Conservation (phyloP, 805 yeast species). For the Candida incommunis region DNA sequence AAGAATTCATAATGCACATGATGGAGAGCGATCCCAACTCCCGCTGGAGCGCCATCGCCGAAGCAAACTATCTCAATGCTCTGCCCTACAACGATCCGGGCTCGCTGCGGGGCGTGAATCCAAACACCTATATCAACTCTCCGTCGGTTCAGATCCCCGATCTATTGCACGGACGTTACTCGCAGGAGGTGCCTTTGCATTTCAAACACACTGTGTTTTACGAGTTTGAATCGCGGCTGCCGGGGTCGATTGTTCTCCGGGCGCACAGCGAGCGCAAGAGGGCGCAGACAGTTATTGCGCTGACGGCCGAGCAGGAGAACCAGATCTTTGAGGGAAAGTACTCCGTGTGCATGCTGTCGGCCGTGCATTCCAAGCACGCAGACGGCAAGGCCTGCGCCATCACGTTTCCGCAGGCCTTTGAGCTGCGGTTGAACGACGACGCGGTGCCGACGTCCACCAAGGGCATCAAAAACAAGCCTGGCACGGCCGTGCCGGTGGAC, state of each 20-base stretch:
- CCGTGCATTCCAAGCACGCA: neutral
- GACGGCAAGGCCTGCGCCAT: neutral
- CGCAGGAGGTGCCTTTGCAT: too few species aligned
- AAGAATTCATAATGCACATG: too few species aligned
- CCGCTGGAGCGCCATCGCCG: too few species aligned
- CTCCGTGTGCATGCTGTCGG: neutral
- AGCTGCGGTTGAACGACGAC: slow-evolving; percentile 44
- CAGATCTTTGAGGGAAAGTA: neutral
- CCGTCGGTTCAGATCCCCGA: too few species aligned
- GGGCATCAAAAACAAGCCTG: slow-evolving; percentile 64
- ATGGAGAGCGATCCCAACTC: too few species aligned
- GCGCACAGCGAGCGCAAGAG: neutral
- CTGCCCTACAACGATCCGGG: too few species aligned
- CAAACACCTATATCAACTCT: too few species aligned
- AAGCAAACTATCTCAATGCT: too few species aligned
- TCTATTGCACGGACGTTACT: too few species aligned
- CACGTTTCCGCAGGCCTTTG: slow-evolving; percentile 55
- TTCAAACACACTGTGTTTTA: neutral
- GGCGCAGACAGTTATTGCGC: neutral
- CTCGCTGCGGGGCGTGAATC: too few species aligned
- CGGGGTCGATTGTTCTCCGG: neutral
- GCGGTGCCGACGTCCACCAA: slow-evolving; percentile 40
- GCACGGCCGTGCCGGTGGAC: slow-evolving; percentile 75
- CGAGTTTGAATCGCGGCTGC: neutral
- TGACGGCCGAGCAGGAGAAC: neutral